Evolutionary conservation across 352 stramenopile genomes (phyloP).

Genomic region (Phytopythium vexans): DNA sequence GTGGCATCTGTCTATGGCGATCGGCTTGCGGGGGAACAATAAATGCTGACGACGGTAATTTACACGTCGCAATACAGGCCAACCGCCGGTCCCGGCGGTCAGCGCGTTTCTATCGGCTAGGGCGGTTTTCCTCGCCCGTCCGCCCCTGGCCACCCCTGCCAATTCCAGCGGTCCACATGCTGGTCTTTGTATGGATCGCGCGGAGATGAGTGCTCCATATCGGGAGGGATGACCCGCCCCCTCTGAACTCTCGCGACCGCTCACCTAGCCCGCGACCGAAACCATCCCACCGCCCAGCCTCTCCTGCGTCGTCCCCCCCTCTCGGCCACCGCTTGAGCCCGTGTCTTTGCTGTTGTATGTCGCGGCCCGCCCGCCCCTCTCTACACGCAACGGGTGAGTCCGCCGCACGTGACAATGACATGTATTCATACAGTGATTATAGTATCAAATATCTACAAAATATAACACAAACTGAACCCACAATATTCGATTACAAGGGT

Average conservation of each 20-base stretch:
- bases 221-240: slow-evolving; percentile 18
- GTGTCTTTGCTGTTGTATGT: too few relatives aligned
- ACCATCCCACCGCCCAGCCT: background rate
- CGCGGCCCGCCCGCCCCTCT: too few relatives aligned
- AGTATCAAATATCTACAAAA: too few relatives aligned
- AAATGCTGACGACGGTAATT: background rate
- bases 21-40: too few relatives aligned
- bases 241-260: background rate
- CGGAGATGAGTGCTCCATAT: background rate
- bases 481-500: background rate
- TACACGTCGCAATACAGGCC: background rate
- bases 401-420: too few relatives aligned
- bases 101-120: slow-evolving; percentile 19
- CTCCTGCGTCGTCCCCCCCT: slow-evolving; percentile 1
- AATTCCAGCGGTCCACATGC: slow-evolving; percentile 9
- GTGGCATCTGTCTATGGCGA: too few relatives aligned
- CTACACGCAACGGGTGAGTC: too few relatives aligned
- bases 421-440: too few relatives aligned
- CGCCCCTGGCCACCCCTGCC: background rate
- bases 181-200: slow-evolving; percentile 3
- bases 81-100: slow-evolving; percentile 4
- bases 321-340: too few relatives aligned
- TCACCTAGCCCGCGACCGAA: background rate
- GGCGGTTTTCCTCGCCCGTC: slow-evolving; percentile 22
- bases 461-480: too few relatives aligned